phyloP scores from a whole-genome alignment of 768 basidiomycete species.

The Pleurotus cornucopiae region DNA sequence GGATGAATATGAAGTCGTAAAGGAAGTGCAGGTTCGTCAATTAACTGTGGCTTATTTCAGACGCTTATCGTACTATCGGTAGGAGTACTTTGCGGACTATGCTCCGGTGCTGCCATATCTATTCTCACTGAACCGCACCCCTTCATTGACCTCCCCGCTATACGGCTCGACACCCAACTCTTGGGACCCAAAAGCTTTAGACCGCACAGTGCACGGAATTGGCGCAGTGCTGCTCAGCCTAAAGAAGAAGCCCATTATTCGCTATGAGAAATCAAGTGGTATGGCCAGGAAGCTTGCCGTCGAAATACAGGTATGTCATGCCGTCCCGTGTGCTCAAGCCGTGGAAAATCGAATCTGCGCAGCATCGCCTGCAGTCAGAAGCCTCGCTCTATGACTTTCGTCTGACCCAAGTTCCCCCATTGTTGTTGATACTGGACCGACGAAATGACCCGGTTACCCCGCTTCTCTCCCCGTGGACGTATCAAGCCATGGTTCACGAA shows the following conservation, averaged over 20 bases:
- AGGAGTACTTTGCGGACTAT: conserved; percentile 99
- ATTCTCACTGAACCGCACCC: conserved; percentile 81
- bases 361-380: conserved; percentile 82
- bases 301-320: conserved; percentile 70
- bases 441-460: conserved; percentile 98
- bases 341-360: conserved; percentile 10
- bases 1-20: conserved; percentile 95
- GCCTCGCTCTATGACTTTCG: conserved; percentile 89
- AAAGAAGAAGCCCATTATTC: conserved; percentile 92
- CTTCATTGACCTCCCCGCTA: conserved; percentile 56
- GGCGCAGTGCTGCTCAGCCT: conserved; percentile 85
- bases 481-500: conserved; percentile 99
- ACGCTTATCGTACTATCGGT: conserved; percentile 13
- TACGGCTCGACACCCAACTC: conserved; percentile 67
- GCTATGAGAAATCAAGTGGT: conserved; percentile 89
- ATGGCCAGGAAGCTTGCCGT: conserved; percentile 88
- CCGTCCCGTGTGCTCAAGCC: neutral
- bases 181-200: conserved; percentile 76
- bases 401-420: conserved; percentile 79
- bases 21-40: conserved; percentile 84
- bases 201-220: conserved; percentile 77
- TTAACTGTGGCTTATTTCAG: neutral
- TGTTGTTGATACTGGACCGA: conserved; percentile 90
- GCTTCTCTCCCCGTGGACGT: conserved; percentile 96
- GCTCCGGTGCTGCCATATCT: conserved; percentile 80